Evolutionary conservation across 345 rosid genomes (phyloP).

Genomic region (Laguncularia racemosa): DNA sequence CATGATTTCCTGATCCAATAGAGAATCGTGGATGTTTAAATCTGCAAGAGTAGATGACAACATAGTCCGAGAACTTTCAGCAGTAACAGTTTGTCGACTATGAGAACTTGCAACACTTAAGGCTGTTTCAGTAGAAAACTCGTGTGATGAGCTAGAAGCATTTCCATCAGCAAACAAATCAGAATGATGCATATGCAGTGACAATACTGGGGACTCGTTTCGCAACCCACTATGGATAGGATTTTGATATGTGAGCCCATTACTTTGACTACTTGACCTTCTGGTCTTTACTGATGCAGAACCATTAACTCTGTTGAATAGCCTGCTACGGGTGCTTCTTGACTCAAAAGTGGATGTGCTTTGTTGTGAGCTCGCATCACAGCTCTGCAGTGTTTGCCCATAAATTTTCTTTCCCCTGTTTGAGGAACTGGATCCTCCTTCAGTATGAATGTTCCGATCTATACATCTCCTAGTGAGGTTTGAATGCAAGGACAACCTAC

Average conservation of each 20-base stretch:
- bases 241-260: conserved; percentile 39
- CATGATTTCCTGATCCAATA: conserved; percentile 44
- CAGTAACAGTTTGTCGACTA: conserved; percentile 24
- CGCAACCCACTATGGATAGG: conserved; percentile 28
- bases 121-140: conserved; percentile 26
- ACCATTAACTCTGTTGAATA: conserved; percentile 31
- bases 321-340: conserved; percentile 42
- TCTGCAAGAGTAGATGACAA: conserved; percentile 55
- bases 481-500: conserved; percentile 44
- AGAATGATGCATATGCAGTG: conserved; percentile 34
- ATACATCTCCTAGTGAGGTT: conserved; percentile 19
- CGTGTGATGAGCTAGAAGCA: conserved; percentile 28
- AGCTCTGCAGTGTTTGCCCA: conserved; percentile 39
- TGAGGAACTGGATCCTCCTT: conserved; percentile 65
- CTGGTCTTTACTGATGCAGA: conserved; percentile 43
- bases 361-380: conserved; percentile 24
- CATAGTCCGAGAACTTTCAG: conserved; percentile 29
- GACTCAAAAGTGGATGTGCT: conserved; percentile 53
- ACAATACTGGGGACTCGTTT: conserved; percentile 22
- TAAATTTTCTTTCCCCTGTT: conserved; percentile 44
- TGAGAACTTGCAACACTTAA: not conserved
- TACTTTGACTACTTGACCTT: conserved; percentile 32
- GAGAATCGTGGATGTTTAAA: conserved; percentile 30
- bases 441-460: conserved; percentile 30
- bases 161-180: conserved; percentile 30